These are phyloP conservation scores for Mortierella sp. DNA, from an alignment of 371 early-diverging fungal species.

Conservation along the genomic window DNA sequence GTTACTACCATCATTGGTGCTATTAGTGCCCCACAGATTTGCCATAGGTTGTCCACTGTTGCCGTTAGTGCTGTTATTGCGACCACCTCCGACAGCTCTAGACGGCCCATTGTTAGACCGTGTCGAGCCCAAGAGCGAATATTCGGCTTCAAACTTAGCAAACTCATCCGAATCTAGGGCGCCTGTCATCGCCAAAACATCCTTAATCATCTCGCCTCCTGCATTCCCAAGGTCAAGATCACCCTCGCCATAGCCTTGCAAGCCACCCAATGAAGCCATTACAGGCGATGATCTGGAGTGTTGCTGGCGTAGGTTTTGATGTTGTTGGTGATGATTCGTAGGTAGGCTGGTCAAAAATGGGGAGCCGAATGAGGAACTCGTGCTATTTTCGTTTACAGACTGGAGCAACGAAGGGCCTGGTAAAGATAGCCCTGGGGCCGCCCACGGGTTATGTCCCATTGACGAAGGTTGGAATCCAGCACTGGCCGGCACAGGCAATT, in stretches of 20 bases:
- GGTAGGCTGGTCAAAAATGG: constrained; percentile 51
- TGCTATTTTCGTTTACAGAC: constrained; percentile 21
- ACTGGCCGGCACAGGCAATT: constrained; percentile 32
- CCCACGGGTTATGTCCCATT: constrained; percentile 45
- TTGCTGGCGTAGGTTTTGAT: constrained; percentile 22
- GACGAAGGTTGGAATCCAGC: constrained; percentile 32
- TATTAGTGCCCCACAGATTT: constrained; percentile 28
- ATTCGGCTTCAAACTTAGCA: constrained; percentile 42
- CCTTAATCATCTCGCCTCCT: constrained; percentile 55
- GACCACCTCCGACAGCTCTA: constrained; percentile 43
- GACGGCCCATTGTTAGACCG: constrained; percentile 17
- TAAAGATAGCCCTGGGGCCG: constrained; percentile 36
- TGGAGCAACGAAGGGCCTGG: constrained; percentile 35
- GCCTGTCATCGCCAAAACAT: constrained; percentile 53
- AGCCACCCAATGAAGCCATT: constrained; percentile 14
- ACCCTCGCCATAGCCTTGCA: constrained; percentile 22
- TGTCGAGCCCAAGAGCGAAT: constrained; percentile 28
- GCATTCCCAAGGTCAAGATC: constrained; percentile 54
- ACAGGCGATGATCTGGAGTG: constrained; percentile 14
- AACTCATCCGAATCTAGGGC: constrained; percentile 52
- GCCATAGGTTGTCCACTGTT: constrained; percentile 20
- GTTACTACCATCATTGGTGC: not conserved
- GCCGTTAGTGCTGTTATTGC: constrained; percentile 22
- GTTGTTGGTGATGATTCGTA: constrained; percentile 30
- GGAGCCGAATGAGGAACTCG: constrained; percentile 31